phyloP scores from a whole-genome alignment of 805 yeast species.

The Ogataea chonburiensis region DNA sequence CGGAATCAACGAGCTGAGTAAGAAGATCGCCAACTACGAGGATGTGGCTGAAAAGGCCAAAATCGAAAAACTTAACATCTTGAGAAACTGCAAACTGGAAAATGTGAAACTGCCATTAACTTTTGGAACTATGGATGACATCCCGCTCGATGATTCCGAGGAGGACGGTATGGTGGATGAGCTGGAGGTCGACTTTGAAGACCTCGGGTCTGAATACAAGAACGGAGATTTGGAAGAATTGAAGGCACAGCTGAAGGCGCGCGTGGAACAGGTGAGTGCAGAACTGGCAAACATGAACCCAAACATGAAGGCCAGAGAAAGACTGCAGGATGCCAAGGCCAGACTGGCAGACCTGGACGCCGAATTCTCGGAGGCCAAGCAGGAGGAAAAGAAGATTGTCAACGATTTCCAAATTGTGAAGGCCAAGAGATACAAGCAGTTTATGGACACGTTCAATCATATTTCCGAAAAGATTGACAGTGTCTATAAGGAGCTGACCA shows the following conservation, averaged over 20 bases:
- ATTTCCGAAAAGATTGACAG: conserved; percentile 69
- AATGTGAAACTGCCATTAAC: conserved; percentile 60
- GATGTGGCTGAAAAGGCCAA: conserved; percentile 54
- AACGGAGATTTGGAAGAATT: conserved; percentile 30
- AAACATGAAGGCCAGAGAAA: conserved; percentile 75
- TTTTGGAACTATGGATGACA: conserved; percentile 57
- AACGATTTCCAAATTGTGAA: conserved; percentile 60
- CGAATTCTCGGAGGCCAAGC: conserved; percentile 63
- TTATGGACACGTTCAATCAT: conserved; percentile 74
- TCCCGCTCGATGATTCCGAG: conserved; percentile 58
- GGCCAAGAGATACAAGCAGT: conserved; percentile 55
- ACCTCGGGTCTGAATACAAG: conserved; percentile 43
- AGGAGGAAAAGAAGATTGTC: conserved; percentile 52
- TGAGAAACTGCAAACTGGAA: conserved; percentile 75
- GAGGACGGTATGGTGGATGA: conserved; percentile 39
- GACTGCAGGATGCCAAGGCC: conserved; percentile 65
- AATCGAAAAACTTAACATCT: conserved; percentile 53
- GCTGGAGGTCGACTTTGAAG: conserved; percentile 55
- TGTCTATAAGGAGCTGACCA: conserved; percentile 84
- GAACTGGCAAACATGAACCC: conserved; percentile 61
- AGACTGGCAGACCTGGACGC: conserved; percentile 59
- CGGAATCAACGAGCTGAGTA: conserved; percentile 33
- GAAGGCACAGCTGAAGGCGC: conserved; percentile 30
- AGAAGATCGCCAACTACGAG: conserved; percentile 42
- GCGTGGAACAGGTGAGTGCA: conserved; percentile 34